A percentile compares a stretch with the other conserved stretches of the same genome.
phyloP scores from a whole-genome alignment of 306 rosid genomes.

The cucumber (Cucumis sativus) region Cucumber_9930_V3 NC_026657.2:7766501-7767000 shows the following conservation, averaged over 20 bases:
- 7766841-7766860: conserved; percentile 51
- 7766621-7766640: too few species aligned
- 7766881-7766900: conserved; percentile 45
- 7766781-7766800: conserved; percentile 24
- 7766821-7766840: conserved; percentile 60
- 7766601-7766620: too few species aligned
- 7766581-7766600: too few species aligned
- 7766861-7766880: conserved; percentile 62
- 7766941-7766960: conserved; percentile 34
- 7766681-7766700: neutral
- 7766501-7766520: too few species aligned
- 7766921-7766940: conserved; percentile 29
- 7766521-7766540: too few species aligned
- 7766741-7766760: conserved; percentile 87
- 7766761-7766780: conserved; percentile 58
- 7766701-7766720: conserved; percentile 53
- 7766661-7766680: too few species aligned
- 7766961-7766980: conserved; percentile 25
- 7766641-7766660: too few species aligned
- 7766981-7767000: conserved; percentile 34
- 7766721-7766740: conserved; percentile 63
- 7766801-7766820: conserved; percentile 45
- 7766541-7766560: too few species aligned
- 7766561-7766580: too few species aligned
- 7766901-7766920: conserved; percentile 48